These are phyloP conservation scores for Vaccinium vitisidaea DNA, from an alignment of 148 eudicot genomes.

Conservation along the genomic window DNA sequence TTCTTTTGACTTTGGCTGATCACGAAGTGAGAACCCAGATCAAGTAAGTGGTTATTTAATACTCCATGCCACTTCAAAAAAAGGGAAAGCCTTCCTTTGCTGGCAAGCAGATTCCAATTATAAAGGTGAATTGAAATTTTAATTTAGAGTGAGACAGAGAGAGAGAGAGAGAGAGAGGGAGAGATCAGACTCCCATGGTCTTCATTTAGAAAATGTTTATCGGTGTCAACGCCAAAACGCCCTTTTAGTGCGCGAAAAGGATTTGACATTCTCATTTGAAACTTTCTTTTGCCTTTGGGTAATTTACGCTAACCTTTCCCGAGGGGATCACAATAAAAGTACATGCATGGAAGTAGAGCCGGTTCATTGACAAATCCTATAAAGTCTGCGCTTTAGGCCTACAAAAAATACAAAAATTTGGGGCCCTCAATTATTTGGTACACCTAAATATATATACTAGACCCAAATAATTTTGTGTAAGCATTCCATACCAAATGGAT, in stretches of 20 bases:
- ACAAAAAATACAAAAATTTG: too few relatives aligned
- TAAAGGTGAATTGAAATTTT: background rate
- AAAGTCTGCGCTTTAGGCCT: too few relatives aligned
- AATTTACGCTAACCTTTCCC: background rate
- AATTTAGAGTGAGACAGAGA: too few relatives aligned
- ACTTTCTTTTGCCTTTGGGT: background rate
- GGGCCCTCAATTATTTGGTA: too few relatives aligned
- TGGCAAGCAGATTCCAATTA: background rate
- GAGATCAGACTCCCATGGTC: background rate
- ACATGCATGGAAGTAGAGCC: too few relatives aligned
- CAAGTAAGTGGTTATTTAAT: background rate
- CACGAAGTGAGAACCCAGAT: background rate
- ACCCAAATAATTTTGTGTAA: too few relatives aligned
- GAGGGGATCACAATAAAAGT: too few relatives aligned
- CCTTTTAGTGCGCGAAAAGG: background rate
- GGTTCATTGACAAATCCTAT: too few relatives aligned
- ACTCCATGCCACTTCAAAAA: background rate
- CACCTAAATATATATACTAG: too few relatives aligned
- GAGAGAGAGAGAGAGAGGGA: background rate
- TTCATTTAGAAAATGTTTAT: background rate
- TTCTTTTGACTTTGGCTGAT: background rate
- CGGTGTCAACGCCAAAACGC: background rate
- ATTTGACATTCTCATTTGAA: background rate
- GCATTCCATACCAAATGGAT: too few relatives aligned
- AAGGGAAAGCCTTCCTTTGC: background rate